A percentile compares a stretch with the other conserved stretches of the same genome.
Conservation (phyloP, 345 rosid genomes). For the Leavenworthia alabamica region DNA sequence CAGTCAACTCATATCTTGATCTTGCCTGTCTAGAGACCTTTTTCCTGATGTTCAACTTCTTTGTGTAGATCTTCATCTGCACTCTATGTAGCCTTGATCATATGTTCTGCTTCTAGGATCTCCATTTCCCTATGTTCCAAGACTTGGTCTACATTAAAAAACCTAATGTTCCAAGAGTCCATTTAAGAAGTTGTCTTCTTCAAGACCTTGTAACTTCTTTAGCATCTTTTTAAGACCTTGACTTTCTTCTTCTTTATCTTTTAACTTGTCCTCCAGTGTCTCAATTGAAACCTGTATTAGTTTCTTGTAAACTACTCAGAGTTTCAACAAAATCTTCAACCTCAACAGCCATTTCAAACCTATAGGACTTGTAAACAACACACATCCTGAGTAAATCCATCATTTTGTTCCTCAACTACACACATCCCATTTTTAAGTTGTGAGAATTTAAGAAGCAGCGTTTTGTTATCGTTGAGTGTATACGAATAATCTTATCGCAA, state of each 20-base stretch:
- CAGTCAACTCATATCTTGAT: slow-evolving; percentile 33
- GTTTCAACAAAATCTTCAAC: slow-evolving; percentile 39
- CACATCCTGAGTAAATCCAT: slow-evolving; percentile 45
- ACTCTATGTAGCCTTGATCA: slow-evolving; percentile 48
- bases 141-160: slow-evolving; percentile 40
- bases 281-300: slow-evolving; percentile 38
- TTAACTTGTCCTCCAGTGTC: slow-evolving; percentile 43
- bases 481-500: slow-evolving; percentile 45
- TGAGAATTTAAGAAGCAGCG: slow-evolving; percentile 39
- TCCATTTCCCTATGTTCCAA: slow-evolving; percentile 46
- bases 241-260: slow-evolving; percentile 45
- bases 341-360: slow-evolving; percentile 51
- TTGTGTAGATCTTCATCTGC: slow-evolving; percentile 42
- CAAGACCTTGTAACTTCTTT: slow-evolving; percentile 45
- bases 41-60: slow-evolving; percentile 39
- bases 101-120: slow-evolving; percentile 51
- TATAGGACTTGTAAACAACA: slow-evolving; percentile 47
- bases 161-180: slow-evolving; percentile 48
- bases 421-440: slow-evolving; percentile 42
- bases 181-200: slow-evolving; percentile 45
- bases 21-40: slow-evolving; percentile 34
- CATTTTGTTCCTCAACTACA: slow-evolving; percentile 56
- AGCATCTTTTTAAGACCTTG: slow-evolving; percentile 39
- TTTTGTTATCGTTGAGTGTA: slow-evolving; percentile 40
- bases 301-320: slow-evolving; percentile 29